Base-by-base conservation (phyloP, 2,329 filamentous ascomycete genomes). In the Hypoxylon sp. region DNA sequence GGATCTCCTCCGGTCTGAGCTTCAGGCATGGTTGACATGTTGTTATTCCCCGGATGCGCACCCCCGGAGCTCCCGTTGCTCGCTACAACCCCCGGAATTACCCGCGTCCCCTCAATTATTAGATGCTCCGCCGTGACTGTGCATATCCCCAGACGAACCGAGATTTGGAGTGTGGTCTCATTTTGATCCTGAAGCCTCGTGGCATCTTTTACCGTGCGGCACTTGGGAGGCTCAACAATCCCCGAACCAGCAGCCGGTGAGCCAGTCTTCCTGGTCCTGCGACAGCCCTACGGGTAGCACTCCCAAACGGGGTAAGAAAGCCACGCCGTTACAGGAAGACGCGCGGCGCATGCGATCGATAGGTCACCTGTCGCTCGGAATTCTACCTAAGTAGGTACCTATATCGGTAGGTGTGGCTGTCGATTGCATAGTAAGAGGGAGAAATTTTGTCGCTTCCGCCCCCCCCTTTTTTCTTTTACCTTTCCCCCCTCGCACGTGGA, bases 271-370 rank as follows among this genome's bases (percentile, higher is more conserved):
- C 50, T 57, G 20, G 46, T 40, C 27, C 42, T 46, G 50, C 46
- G 51, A 30, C 51, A 58, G 55, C 55, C 55, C 51, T 58, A 58
- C 55, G 55, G 51, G n/a, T 40, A 55, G 40, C n/a, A 46, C 49
- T 31, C 34, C 55, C 51, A 45, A 53, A 58, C 31, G 35, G 47
- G 51, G 35, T 29, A 57, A 43, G 46, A n/a, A 44, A 46, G 27
- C n/a, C 40, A 38, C 35, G 50, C 45, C 41, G 54, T 56, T 46
- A 50, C 49, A 57, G 31, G 31, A 41, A 21, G 51, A 51, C 55
- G 55, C 51, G 55, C 51, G 51, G 51, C 47, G 55, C 23, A 43
- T 55, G 47, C 47, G 51, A 15, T 58, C 20, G 55, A 58, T 47
- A 52, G 19, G 51, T 55, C 51, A 52, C 44, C 47, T 58, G 43